phyloP scores from a whole-genome alignment of 768 basidiomycete genomes.

The Collybiopsis confluens region DNA sequence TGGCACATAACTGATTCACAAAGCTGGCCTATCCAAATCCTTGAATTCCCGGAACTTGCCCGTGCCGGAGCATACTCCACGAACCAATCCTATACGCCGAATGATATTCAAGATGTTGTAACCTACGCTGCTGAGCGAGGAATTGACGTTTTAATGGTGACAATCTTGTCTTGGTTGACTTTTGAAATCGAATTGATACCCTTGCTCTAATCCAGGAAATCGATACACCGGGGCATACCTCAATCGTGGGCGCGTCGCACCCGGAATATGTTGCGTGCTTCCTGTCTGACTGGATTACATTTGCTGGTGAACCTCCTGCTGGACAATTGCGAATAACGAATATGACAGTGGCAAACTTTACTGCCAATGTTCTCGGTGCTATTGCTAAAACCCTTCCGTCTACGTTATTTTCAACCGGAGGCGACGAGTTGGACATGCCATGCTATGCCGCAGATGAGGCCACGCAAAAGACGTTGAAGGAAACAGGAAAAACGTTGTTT shows the following conservation, averaged over 20 bases:
- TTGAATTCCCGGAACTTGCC: conserved; percentile 57
- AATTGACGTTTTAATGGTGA: conserved; percentile 61
- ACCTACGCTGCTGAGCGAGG: conserved; percentile 72
- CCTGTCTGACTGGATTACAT: conserved; percentile 46
- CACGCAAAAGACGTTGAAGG: conserved; percentile 53
- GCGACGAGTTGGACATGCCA: conserved; percentile 70
- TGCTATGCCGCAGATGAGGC: conserved; percentile 62
- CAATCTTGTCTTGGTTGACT: not conserved
- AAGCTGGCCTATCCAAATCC: conserved; percentile 69
- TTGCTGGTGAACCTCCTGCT: conserved; percentile 73
- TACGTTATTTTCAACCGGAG: conserved; percentile 72
- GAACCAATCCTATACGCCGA: conserved; percentile 44
- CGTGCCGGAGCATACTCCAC: conserved; percentile 64
- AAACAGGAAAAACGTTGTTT: conserved; percentile 48
- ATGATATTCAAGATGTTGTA: conserved; percentile 57
- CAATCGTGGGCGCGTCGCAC: conserved; percentile 55
- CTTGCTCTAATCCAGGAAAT: conserved; percentile 49
- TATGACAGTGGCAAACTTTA: conserved; percentile 55
- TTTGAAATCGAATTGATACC: not conserved
- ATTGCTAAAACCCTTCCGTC: conserved; percentile 52
- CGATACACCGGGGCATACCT: conserved; percentile 82
- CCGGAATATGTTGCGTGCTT: conserved; percentile 75
- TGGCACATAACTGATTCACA: conserved; percentile 87
- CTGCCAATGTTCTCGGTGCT: conserved; percentile 45
- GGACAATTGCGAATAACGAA: conserved; percentile 78